Evolutionary conservation across 176 grass and related monocot species (phyloP).

Genomic region (Rhynchospora tenuis): DNA sequence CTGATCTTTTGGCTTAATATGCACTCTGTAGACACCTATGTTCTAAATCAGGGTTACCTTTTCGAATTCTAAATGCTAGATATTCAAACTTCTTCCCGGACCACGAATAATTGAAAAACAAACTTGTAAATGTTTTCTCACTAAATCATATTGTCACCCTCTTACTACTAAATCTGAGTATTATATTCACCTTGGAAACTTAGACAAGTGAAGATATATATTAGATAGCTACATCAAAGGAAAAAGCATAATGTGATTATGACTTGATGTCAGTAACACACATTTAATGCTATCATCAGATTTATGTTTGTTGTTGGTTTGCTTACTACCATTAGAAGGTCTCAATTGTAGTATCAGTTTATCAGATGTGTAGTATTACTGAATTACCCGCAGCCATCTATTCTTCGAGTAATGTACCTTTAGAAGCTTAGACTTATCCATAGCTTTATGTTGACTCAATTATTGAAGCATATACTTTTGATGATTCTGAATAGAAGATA

Average conservation of each 20-base stretch:
- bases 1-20: neutral
- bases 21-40: neutral
- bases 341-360: too few species aligned
- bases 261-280: too few species aligned
- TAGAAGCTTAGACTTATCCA: neutral
- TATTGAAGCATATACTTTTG: neutral
- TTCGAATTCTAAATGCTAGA: neutral
- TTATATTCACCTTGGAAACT: neutral
- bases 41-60: neutral
- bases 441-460: neutral
- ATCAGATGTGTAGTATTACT: too few species aligned
- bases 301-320: too few species aligned
- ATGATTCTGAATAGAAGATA: neutral
- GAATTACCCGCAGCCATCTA: neutral
- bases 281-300: too few species aligned
- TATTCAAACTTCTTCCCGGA: neutral
- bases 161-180: too few species aligned
- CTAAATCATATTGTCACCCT: neutral
- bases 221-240: too few species aligned
- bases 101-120: neutral
- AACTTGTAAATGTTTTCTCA: neutral
- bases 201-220: too few species aligned
- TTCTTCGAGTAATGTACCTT: neutral
- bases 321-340: too few species aligned
- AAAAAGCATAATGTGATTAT: too few species aligned